phyloP scores from a whole-genome alignment of 176 grass and related monocot species.

The Bothriochloa decipiens region DNA sequence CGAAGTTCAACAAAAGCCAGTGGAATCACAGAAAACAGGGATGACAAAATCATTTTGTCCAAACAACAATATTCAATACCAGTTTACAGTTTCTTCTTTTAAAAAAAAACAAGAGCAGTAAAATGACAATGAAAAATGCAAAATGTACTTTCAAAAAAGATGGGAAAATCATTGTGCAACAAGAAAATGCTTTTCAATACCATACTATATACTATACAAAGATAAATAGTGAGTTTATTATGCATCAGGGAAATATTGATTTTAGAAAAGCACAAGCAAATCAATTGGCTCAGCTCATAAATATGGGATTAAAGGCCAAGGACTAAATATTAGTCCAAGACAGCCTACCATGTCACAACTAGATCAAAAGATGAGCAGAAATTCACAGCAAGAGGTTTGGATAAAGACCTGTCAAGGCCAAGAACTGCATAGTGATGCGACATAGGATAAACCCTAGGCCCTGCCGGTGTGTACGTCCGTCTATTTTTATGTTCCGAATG shows the following conservation, averaged over 20 bases:
- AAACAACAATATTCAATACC: not conserved
- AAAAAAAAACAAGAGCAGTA: not conserved
- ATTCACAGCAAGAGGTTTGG: conserved; percentile 21
- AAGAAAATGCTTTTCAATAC: not conserved
- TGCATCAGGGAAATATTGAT: not conserved
- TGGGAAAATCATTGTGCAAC: not conserved
- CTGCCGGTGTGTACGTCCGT: conserved; percentile 43
- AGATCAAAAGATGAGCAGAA: conserved; percentile 41
- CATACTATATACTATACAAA: not conserved
- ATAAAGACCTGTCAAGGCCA: conserved; percentile 87
- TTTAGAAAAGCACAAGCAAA: not conserved
- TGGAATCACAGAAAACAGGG: not conserved
- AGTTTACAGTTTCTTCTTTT: conserved; percentile 5
- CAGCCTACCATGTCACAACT: conserved; percentile 20
- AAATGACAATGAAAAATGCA: not conserved
- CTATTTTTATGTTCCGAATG: conserved; percentile 62
- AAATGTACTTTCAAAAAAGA: not conserved
- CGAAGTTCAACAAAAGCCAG: not conserved
- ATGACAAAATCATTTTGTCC: not conserved
- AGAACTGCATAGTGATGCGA: conserved; percentile 91
- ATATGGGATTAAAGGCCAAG: not conserved
- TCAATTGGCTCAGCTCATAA: not conserved
- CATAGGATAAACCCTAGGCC: conserved; percentile 69
- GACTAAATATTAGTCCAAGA: conserved; percentile 27
- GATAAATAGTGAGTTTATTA: not conserved